phyloP scores from a whole-genome alignment of 495 filamentous ascomycete genomes.

The Aspergillus nidulans region DNA sequence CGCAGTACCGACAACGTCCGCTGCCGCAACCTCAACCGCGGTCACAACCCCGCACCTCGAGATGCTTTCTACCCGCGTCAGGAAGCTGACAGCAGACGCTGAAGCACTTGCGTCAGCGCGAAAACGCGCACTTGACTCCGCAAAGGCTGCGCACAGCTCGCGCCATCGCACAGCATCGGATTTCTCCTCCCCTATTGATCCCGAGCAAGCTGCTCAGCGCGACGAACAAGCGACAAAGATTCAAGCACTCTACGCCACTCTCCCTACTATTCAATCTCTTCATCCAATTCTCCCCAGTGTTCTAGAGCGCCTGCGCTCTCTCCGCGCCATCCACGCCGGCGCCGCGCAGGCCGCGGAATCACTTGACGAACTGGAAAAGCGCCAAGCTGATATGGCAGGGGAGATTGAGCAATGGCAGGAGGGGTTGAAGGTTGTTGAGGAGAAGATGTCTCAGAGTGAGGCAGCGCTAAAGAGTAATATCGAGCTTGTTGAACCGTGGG shows the following conservation, averaged over 20 bases:
- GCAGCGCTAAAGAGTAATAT: constrained; percentile 71
- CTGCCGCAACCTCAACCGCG: constrained; percentile 19
- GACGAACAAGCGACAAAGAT: constrained; percentile 78
- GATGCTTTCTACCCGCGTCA: constrained; percentile 65
- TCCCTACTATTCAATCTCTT: constrained; percentile 84
- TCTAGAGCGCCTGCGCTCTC: constrained; percentile 76
- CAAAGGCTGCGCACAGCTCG: constrained; percentile 61
- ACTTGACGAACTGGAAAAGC: constrained; percentile 68
- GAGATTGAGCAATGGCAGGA: constrained; percentile 87
- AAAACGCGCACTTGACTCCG: constrained; percentile 61
- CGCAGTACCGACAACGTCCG: constrained; percentile 17
- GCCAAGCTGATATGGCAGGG: constrained; percentile 74
- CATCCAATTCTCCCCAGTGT: constrained; percentile 80
- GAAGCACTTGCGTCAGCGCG: constrained; percentile 71
- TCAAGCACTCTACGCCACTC: constrained; percentile 83
- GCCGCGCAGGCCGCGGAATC: constrained; percentile 81
- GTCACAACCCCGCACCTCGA: constrained; percentile 56
- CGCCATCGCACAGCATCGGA: constrained; percentile 33
- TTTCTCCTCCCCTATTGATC: constrained; percentile 32
- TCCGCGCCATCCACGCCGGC: constrained; percentile 80
- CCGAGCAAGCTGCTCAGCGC: constrained; percentile 29
- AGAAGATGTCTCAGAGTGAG: constrained; percentile 62
- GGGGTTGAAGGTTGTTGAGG: constrained; percentile 74
- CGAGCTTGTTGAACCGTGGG: constrained; percentile 78
- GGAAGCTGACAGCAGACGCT: constrained; percentile 71